phyloP scores from a whole-genome alignment of 2,329 filamentous ascomycete species.

The Diaporthe sp. region DNA sequence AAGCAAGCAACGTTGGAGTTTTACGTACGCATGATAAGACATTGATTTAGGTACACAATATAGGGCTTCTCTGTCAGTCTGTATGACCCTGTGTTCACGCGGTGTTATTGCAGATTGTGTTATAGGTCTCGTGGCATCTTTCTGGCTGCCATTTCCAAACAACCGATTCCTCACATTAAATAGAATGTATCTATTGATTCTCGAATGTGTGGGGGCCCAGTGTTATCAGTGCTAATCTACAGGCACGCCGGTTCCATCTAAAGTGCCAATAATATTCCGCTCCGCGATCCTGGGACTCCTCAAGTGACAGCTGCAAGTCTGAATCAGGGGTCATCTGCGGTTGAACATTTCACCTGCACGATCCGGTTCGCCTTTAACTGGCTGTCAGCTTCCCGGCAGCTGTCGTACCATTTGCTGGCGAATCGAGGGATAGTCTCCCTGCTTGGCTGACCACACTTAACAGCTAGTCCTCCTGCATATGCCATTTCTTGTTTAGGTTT shows the following conservation, averaged over 20 bases:
- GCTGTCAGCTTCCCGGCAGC: conserved; percentile 6
- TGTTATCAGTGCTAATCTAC: background rate
- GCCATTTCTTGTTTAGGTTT: conserved; percentile 10
- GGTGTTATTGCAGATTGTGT: background rate
- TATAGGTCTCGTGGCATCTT: conserved; percentile 13
- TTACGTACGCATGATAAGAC: background rate
- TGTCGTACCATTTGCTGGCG: conserved; percentile 2
- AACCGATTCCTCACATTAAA: background rate
- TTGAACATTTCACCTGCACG: conserved; percentile 28
- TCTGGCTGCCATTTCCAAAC: background rate
- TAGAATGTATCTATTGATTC: background rate
- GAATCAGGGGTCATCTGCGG: conserved; percentile 33
- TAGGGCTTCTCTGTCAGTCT: background rate
- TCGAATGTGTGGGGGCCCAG: background rate
- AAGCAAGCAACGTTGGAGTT: background rate
- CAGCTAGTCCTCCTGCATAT: conserved; percentile 20
- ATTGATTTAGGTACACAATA: background rate
- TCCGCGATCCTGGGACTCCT: conserved; percentile 11
- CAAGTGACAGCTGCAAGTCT: conserved; percentile 33
- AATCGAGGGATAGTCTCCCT: conserved; percentile 10
- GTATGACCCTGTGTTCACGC: conserved; percentile 10
- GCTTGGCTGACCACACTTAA: background rate
- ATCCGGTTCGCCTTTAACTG: background rate
- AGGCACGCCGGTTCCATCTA: background rate
- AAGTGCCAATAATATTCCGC: background rate